Evolutionary conservation across 768 basidiomycete genomes (phyloP), one percentile per base, ranked within the genome.

Genomic region (Lyophyllum decastes): DNA sequence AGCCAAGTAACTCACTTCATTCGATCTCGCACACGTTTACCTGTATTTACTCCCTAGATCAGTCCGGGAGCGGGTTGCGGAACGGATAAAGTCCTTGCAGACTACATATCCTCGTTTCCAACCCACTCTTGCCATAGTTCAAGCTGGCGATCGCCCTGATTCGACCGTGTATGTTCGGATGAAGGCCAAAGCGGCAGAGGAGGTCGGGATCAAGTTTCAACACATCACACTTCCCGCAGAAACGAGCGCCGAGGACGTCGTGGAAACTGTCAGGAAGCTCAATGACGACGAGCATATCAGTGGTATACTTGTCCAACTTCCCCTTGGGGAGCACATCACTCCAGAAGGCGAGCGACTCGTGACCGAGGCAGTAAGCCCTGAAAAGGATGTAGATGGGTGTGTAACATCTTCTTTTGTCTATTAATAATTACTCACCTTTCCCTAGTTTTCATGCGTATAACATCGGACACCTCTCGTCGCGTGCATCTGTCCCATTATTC

Each of bases 371-470:
- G 87, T 99, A 58, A 90, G 87, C 58, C 94, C 94, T 17, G 84
- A 89, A 71, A 99, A 99, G 76, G 97, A 99, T 65, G 90, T 99
- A 59, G 97, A 99, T 72, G 97, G 95, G 93, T 95, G 65, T 55
- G 81, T 17, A 24, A 73, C 48, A 40, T 54, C 43, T 51, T 43
- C 49, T 46, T 48, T 34, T n/a, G 45, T 49, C 45, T 43, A 34
- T 38, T 35, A 45, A 58, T 57, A 49, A 27, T 21, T 41, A 24
- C 45, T 58, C 48, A 55, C 16, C 46, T n/a, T 38, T 16, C 44
- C 35, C 33, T 41, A 95, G 96, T 25, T 99, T 99, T 81, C 94
- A 98, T 76, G 94, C 96, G 4, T 95, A 96, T 74, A 99, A 98
- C 74, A 97, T 98, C 60, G 96, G 97, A 16, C 90, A 94, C 64